phyloP scores from a whole-genome alignment of 164 flowering plant species.

The Vitis rupestris region DNA sequence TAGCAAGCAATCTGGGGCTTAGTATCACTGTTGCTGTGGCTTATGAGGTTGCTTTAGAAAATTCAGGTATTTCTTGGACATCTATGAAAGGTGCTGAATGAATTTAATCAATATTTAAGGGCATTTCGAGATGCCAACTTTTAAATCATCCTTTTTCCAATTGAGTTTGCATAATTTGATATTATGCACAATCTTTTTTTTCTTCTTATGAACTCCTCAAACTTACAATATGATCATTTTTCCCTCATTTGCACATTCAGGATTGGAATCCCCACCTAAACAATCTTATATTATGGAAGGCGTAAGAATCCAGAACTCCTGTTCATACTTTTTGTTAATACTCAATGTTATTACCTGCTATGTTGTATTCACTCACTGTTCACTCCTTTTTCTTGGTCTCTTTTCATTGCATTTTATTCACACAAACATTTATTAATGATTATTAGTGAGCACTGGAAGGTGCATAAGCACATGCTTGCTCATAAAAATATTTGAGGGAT shows the following conservation, averaged over 20 bases:
- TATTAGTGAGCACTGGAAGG: not conserved
- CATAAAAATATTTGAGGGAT: not conserved
- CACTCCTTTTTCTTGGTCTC: not conserved
- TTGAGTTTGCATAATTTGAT: not conserved
- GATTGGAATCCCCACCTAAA: constrained; percentile 26
- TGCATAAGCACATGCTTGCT: not conserved
- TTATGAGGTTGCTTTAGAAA: constrained; percentile 44
- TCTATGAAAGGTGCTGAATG: not conserved
- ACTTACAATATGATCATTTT: not conserved
- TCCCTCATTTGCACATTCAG: constrained; percentile 22
- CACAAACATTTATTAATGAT: not conserved
- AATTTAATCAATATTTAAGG: not conserved
- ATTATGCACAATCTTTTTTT: not conserved
- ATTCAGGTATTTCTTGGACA: constrained; percentile 39
- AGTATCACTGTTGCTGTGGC: constrained; percentile 71
- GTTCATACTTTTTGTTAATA: not conserved
- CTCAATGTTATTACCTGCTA: not conserved
- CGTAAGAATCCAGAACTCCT: constrained; percentile 49
- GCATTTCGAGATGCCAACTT: not conserved
- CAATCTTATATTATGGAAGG: constrained; percentile 33
- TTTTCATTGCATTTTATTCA: not conserved
- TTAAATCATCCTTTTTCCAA: not conserved
- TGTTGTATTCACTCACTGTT: not conserved
- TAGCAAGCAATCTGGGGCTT: constrained; percentile 65
- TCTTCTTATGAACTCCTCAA: not conserved